Conservation (phyloP, 331 rosid genomes). For the Malus hybrid region DNA sequence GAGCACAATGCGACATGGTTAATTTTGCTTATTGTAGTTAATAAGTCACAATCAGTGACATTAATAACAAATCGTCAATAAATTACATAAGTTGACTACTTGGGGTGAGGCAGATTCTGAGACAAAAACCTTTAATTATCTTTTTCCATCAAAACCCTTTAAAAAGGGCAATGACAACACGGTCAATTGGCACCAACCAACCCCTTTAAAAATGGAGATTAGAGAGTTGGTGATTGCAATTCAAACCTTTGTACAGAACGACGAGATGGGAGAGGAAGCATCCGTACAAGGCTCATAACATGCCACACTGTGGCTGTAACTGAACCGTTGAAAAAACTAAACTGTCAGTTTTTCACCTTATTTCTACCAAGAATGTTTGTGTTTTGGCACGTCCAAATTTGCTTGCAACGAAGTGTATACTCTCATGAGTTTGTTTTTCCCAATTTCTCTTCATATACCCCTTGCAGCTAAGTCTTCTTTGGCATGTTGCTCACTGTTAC, state of each 20-base stretch:
- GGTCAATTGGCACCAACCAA: neutral
- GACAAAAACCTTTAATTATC: neutral
- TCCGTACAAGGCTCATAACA: neutral
- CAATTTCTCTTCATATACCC: no score
- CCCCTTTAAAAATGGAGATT: neutral
- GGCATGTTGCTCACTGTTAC: no score
- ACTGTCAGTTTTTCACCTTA: neutral
- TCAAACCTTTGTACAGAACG: neutral
- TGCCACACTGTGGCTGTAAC: neutral
- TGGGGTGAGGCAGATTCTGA: no score
- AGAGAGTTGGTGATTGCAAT: neutral
- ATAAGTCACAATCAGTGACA: no score
- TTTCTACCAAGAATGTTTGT: neutral
- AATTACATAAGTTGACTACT: no score
- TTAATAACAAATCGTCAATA: no score
- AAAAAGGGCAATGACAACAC: neutral
- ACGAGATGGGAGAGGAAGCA: neutral
- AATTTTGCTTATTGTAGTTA: no score
- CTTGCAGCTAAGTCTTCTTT: no score
- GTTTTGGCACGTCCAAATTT: neutral
- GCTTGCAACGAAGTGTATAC: no score
- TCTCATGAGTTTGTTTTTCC: no score
- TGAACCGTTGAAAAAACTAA: neutral
- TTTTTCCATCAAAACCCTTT: neutral
- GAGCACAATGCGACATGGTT: no score